Evolutionary conservation across 1,284 basidiomycete genomes (phyloP).

Genomic region (Coriolopsis trogii): DNA sequence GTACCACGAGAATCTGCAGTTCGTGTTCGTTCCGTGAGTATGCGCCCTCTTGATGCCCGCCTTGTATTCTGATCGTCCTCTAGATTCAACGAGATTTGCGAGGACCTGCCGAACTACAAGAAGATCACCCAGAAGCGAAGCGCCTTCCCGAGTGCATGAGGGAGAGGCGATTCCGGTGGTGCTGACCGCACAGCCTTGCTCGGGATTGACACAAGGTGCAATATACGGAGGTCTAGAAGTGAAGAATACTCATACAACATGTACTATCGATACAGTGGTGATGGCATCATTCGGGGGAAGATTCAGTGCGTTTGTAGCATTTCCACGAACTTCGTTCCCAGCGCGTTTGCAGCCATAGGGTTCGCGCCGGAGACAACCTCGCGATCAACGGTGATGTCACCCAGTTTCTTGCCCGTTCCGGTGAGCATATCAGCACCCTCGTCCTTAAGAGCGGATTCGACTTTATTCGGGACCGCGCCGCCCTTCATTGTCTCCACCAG

Average conservation of each 20-base stretch:
- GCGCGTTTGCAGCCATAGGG: constrained; percentile 25
- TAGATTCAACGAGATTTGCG: constrained; percentile 20
- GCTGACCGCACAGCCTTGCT: too few species aligned
- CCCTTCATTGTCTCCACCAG: constrained; percentile 29
- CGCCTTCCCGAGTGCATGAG: constrained; percentile 4
- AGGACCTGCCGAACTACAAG: constrained; percentile 11
- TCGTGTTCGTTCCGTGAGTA: constrained; percentile 43
- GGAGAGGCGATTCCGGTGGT: too few species aligned
- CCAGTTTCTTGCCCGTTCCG: constrained; percentile 23
- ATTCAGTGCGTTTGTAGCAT: constrained; percentile 20
- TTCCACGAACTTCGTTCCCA: constrained; percentile 26
- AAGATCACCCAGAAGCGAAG: constrained; percentile 21
- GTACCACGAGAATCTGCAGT: constrained; percentile 59
- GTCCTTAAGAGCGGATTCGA: constrained; percentile 26
- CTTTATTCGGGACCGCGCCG: constrained; percentile 25
- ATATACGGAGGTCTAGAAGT: not conserved
- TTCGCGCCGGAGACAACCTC: constrained; percentile 31
- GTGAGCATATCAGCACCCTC: constrained; percentile 31
- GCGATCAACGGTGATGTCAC: constrained; percentile 28
- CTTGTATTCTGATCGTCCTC: not conserved
- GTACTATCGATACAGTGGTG: not conserved
- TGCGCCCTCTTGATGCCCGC: not conserved
- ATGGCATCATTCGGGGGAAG: too few species aligned
- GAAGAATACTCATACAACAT: not conserved
- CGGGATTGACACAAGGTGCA: too few species aligned